phyloP scores from a whole-genome alignment of 805 yeast genomes.

The Ogataea glucozyma region DNA sequence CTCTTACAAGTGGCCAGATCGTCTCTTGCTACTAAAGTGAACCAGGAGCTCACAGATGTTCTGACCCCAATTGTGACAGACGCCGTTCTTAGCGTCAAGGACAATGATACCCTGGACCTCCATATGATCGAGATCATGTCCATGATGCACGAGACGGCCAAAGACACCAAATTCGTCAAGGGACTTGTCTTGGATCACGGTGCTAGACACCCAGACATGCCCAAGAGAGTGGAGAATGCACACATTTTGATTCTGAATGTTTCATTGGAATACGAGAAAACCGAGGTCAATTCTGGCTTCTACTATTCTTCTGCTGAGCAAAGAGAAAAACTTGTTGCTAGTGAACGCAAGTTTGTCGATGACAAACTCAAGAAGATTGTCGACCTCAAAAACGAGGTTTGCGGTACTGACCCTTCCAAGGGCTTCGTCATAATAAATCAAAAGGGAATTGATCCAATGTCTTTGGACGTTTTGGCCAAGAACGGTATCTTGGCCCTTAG shows the following conservation, averaged over 20 bases:
- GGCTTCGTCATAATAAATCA: slow-evolving; percentile 95
- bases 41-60: slow-evolving; percentile 70
- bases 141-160: slow-evolving; percentile 90
- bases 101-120: slow-evolving; percentile 62
- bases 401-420: slow-evolving; percentile 67
- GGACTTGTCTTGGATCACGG: slow-evolving; percentile 98
- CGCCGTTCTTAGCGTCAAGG: slow-evolving; percentile 81
- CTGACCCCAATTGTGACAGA: slow-evolving; percentile 95
- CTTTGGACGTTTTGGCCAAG: slow-evolving; percentile 89
- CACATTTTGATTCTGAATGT: slow-evolving; percentile 86
- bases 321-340: slow-evolving; percentile 88
- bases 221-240: slow-evolving; percentile 81
- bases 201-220: slow-evolving; percentile 99
- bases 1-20: slow-evolving; percentile 89
- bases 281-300: slow-evolving; percentile 95
- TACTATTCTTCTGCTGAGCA: slow-evolving; percentile 94
- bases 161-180: slow-evolving; percentile 76
- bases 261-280: slow-evolving; percentile 93
- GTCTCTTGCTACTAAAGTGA: slow-evolving; percentile 84
- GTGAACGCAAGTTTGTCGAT: slow-evolving; percentile 93
- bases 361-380: slow-evolving; percentile 88
- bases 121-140: slow-evolving; percentile 99
- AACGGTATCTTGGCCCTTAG: slow-evolving; percentile 91
- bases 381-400: slow-evolving; percentile 89
- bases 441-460: slow-evolving; percentile 98